Conservation (phyloP, 73 alveolate species). For the Tetrahymena thermophila region DNA sequence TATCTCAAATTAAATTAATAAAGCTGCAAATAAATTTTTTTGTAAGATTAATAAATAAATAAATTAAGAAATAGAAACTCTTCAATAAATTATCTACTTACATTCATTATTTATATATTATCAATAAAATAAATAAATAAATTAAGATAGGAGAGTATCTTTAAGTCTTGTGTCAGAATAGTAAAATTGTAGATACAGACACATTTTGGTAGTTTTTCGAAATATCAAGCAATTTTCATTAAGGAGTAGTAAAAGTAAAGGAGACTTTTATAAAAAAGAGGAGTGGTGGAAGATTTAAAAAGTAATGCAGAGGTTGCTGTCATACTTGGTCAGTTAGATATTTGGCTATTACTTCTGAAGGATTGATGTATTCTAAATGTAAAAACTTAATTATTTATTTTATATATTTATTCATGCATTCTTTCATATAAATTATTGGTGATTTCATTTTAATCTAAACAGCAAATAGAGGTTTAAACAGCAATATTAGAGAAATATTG, state of each 20-base stretch:
- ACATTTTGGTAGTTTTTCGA: not conserved
- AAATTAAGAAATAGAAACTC: too few relatives aligned
- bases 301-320: not conserved
- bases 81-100: not conserved
- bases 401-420: too few relatives aligned
- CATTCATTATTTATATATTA: too few relatives aligned
- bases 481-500: slow-evolving; percentile 33
- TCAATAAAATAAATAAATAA: too few relatives aligned
- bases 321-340: slow-evolving; percentile 20
- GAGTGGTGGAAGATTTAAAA: not conserved
- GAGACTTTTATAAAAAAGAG: not conserved
- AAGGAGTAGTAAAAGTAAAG: not conserved
- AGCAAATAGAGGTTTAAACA: not conserved
- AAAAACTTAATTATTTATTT: not conserved
- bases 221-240: not conserved
- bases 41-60: too few relatives aligned
- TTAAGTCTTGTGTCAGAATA: not conserved
- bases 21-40: too few relatives aligned
- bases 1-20: too few relatives aligned
- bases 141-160: not conserved
- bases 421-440: too few relatives aligned
- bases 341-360: not conserved
- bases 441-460: too few relatives aligned
- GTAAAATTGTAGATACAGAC: not conserved
- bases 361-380: slow-evolving; percentile 18